Conservation (phyloP, 2,329 filamentous ascomycete genomes). For the Phyllosticta ampelicida region DNA sequence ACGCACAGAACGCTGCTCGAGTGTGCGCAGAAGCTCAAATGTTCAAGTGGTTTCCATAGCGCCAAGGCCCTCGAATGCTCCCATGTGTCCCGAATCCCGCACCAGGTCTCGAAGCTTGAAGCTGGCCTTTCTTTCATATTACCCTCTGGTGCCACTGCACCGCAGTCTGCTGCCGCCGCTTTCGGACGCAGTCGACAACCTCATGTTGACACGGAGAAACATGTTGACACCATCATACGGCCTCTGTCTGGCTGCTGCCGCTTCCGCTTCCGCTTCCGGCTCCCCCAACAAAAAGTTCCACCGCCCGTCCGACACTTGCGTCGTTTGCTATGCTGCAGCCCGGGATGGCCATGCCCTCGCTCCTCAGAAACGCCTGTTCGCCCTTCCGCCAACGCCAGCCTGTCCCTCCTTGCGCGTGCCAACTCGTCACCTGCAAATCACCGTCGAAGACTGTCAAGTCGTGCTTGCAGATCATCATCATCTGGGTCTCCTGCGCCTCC, state of each 20-base stretch:
- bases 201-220: background rate
- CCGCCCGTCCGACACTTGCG: background rate
- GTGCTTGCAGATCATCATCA: constrained; percentile 88
- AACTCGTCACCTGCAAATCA: constrained; percentile 17
- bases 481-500: constrained; percentile 41
- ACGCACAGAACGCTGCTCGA: no score
- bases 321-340: background rate
- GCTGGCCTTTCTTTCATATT: background rate
- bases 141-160: background rate
- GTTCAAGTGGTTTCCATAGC: no score
- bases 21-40: no score
- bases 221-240: background rate
- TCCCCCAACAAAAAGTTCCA: background rate
- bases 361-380: constrained; percentile 6
- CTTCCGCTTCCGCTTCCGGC: background rate
- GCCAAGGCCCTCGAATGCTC: no score
- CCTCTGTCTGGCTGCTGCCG: background rate
- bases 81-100: no score
- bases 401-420: background rate
- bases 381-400: background rate
- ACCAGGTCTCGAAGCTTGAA: no score
- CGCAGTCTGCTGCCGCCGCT: background rate
- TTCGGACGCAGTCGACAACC: background rate
- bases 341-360: constrained; percentile 9
- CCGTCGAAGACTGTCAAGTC: constrained; percentile 72